phyloP scores from a whole-genome alignment of 2,329 filamentous ascomycete species.

The Penicillium sp. region DNA sequence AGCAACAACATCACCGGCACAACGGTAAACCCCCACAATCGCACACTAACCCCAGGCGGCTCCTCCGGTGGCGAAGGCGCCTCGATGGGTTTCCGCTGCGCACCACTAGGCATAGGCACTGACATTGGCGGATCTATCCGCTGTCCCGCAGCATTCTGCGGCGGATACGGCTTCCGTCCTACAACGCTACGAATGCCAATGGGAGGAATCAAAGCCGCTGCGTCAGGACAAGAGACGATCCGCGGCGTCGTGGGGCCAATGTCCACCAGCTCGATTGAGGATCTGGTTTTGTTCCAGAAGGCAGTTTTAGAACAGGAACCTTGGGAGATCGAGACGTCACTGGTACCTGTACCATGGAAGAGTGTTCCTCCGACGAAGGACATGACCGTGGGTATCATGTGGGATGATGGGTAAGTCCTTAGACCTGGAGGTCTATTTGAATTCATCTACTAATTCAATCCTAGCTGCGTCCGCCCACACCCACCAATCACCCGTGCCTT shows the following conservation, averaged over 20 bases:
- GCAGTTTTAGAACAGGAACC: constrained; percentile 40
- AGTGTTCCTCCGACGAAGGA: constrained; percentile 21
- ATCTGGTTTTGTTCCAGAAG: constrained; percentile 40
- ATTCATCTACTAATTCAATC: neutral
- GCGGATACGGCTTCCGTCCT: constrained; percentile 45
- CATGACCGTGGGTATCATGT: constrained; percentile 56
- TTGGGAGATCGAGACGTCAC: constrained; percentile 43
- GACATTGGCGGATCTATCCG: constrained; percentile 50
- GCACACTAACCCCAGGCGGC: constrained; percentile 40
- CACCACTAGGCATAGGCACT: constrained; percentile 45
- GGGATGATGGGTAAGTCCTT: constrained; percentile 54
- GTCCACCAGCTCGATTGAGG: constrained; percentile 29
- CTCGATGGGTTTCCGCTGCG: constrained; percentile 42
- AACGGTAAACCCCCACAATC: constrained; percentile 43
- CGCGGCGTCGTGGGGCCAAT: constrained; percentile 33
- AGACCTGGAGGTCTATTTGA: neutral
- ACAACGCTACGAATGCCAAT: constrained; percentile 36
- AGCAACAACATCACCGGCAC: constrained; percentile 43
- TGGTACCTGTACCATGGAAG: constrained; percentile 44
- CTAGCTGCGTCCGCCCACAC: constrained; percentile 57
- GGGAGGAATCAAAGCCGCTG: constrained; percentile 28
- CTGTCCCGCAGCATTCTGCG: constrained; percentile 45
- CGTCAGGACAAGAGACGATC: constrained; percentile 39
- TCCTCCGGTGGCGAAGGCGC: constrained; percentile 47
- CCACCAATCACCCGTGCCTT: constrained; percentile 44